Evolutionary conservation across 1,139 yeast genomes (phyloP).

Genomic region (Maudiozyma humilis): DNA sequence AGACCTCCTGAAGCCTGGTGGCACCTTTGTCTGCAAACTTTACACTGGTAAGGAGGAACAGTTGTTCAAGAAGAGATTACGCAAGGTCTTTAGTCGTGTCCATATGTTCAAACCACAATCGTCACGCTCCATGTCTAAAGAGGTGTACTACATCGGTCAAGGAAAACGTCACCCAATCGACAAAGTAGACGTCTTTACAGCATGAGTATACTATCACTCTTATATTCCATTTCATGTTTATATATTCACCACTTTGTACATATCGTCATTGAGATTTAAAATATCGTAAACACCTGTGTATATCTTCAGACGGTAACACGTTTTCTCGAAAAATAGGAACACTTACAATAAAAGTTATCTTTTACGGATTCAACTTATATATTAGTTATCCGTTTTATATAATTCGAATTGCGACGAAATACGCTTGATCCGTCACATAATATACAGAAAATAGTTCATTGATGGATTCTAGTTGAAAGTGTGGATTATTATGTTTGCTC

Average conservation of each 20-base stretch:
- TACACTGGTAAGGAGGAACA: slow-evolving; percentile 63
- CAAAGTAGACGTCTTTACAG: slow-evolving; percentile 39
- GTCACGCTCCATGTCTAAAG: slow-evolving; percentile 54
- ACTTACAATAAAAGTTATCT: no score
- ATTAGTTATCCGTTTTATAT: background rate
- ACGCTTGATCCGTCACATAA: background rate
- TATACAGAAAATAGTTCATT: background rate
- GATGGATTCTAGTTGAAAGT: background rate
- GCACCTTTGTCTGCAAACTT: slow-evolving; percentile 66
- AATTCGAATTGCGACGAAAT: background rate
- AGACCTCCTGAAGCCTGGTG: slow-evolving; percentile 58
- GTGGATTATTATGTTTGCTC: background rate
- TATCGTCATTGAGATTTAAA: no score
- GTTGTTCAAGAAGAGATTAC: slow-evolving; percentile 48
- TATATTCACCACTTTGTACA: background rate
- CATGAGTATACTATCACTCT: background rate
- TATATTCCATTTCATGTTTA: background rate
- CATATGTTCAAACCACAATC: slow-evolving; percentile 52
- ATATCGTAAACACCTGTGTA: no score
- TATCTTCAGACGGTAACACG: no score
- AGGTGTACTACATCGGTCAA: slow-evolving; percentile 62
- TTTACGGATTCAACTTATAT: no score
- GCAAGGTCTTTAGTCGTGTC: slow-evolving; percentile 53
- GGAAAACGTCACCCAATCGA: slow-evolving; percentile 42
- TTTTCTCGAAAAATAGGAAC: no score